phyloP scores from a whole-genome alignment of 2,329 filamentous ascomycete genomes.

The Talaromyces sp. region DNA sequence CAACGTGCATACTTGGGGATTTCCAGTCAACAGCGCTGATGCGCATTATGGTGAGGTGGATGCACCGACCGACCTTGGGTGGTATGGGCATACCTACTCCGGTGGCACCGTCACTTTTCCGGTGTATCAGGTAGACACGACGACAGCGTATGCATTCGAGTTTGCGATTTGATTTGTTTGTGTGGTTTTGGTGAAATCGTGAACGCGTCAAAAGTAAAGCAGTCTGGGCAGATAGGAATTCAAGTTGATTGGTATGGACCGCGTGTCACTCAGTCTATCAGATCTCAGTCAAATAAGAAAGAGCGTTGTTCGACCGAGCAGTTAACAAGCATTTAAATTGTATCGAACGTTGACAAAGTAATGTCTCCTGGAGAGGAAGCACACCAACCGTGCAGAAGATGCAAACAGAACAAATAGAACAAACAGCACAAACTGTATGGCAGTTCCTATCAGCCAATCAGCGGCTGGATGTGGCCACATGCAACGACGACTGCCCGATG shows the following conservation, averaged over 20 bases:
- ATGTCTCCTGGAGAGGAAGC: no score
- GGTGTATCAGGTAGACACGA: constrained; percentile 35
- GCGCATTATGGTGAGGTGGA: constrained; percentile 29
- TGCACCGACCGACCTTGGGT: constrained; percentile 31
- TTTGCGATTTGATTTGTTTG: constrained; percentile 23
- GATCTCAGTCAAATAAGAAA: background rate
- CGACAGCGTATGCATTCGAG: constrained; percentile 43
- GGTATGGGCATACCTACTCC: constrained; percentile 32
- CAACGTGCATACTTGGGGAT: constrained; percentile 31
- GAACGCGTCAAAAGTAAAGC: background rate
- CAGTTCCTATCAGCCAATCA: background rate
- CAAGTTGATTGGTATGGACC: background rate
- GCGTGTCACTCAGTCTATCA: background rate
- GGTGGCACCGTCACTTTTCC: constrained; percentile 37
- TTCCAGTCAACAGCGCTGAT: constrained; percentile 18
- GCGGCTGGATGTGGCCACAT: background rate
- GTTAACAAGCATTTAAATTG: no score
- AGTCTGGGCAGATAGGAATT: background rate
- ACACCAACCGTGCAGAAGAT: background rate
- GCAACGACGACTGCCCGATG: background rate
- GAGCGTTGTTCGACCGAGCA: background rate
- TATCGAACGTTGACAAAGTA: no score
- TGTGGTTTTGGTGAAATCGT: constrained; percentile 4
- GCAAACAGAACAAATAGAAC: background rate
- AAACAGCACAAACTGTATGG: background rate